Evolutionary conservation across 257 asterid species (phyloP), one percentile per base, ranked within the genome.

Genomic region (Forsythia viridissima): DNA sequence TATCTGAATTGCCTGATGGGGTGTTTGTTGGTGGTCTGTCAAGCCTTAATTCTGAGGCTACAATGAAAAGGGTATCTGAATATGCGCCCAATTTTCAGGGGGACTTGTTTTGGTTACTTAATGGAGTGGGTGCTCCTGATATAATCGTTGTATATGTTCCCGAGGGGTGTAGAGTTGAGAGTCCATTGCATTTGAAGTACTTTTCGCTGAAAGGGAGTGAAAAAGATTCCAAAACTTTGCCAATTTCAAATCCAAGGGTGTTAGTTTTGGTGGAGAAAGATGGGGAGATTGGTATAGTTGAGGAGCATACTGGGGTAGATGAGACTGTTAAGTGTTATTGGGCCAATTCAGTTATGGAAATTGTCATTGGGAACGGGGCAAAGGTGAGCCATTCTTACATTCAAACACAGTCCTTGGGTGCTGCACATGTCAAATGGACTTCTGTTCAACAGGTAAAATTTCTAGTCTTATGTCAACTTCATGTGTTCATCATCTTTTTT

Each of bases 361-460:
- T 92, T 48, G 85, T 90, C 16, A 70, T 94, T 20, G 96, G 94
- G 67, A 89, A 94, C 55, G 96, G 89, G 40, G 97, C 92, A 24
- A 94, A 88, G 74, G 93, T 92, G 21, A 87, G 80, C 67, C 98
- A 94, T 84, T 94, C 98, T 74, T 92, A 92, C 80, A 80, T 94
- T 61, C 98, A 92, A 77, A 85, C 86, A 36, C 97, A 92, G 85
- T 94, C 98, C 39, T 82, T 83, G 55, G 84, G 77, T 73, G 93
- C 98, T 83, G 97, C 92, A 36, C 98, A 94, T 87, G 89, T 89
- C 77, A 94, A 94, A 85, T 94, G 98, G 97, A 91, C 98, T 77
- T 94, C 91, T 11, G 96, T 91, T 90, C 86, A 83, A 39, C 97
- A 94, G 97, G 98, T 93, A 72, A 74, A 38, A 75, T 43, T 61